Conservation (phyloP, 2,329 filamentous ascomycete genomes). For the Penicillium sclerotiorum region DNA sequence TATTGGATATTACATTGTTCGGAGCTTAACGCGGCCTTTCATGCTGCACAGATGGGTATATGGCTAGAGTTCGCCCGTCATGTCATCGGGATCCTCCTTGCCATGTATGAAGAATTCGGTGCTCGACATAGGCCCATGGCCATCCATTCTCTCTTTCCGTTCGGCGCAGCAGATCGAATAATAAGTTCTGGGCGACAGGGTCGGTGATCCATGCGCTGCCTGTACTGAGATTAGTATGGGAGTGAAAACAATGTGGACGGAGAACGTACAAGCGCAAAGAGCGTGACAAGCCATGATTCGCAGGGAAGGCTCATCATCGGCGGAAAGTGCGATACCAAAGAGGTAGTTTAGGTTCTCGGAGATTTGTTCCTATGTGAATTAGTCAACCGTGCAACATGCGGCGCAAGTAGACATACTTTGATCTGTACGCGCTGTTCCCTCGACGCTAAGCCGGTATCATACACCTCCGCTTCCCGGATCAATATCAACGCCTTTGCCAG, state of each 20-base stretch:
- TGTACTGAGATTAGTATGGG: constrained; percentile 7
- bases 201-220: constrained; percentile 36
- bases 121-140: constrained; percentile 26
- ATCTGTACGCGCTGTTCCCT: constrained; percentile 20
- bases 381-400: too few relatives aligned
- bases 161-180: constrained; percentile 22
- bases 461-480: constrained; percentile 25
- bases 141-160: constrained; percentile 25
- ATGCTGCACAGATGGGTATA: not conserved
- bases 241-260: not conserved
- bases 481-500: constrained; percentile 35
- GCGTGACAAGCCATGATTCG: constrained; percentile 39
- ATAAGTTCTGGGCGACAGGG: constrained; percentile 20
- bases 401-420: constrained; percentile 24
- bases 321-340: constrained; percentile 37
- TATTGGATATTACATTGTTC: too few relatives aligned
- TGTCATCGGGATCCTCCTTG: constrained; percentile 24
- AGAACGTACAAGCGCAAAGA: constrained; percentile 34
- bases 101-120: constrained; percentile 24
- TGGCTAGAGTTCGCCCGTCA: too few relatives aligned
- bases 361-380: constrained; percentile 30
- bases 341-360: constrained; percentile 32
- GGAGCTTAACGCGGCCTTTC: too few relatives aligned
- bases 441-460: constrained; percentile 12
- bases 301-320: constrained; percentile 36